Base-by-base conservation (phyloP, 129 eudicot genomes). In the Logfia minima region DNA sequence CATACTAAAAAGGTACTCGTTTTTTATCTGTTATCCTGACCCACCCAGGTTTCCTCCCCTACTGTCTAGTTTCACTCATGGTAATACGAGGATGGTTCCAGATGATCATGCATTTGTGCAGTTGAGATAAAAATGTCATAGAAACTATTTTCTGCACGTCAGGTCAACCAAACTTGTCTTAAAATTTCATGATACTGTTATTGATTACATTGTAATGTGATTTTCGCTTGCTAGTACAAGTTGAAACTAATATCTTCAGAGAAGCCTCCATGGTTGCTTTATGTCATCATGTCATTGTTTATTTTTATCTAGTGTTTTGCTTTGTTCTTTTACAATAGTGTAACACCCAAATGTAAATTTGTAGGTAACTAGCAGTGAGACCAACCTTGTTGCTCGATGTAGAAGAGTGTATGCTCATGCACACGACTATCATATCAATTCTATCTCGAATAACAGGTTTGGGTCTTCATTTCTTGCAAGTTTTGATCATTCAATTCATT, bases 401-500 rank as follows among this genome's bases (percentile, higher is more conserved):
- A 88, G 98, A 76, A 91, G 98, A 82, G 96, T 94, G 62, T 94
- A 94, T 85, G 98, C 98, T 59, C 97, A 94, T 89, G 99, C 99
- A 31, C 99, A 94, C 86, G 99, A 94, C 79, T 94, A 94, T 78
- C 99, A 94, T 79, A 89, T 94, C 76, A 94, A 94, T 81, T 94
- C 99, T 18, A 94, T 94, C 61, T 94, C 99, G 37, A 91, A 84
- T 84, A 91, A 91, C 88, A 94, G 99, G 99, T 90, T 45, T 41
- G 60, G 7, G n/a, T 72, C 21, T 73, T 59, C 59, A 34, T 3
- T 72, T 73, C 13, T 66, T 66, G 48, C 68, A 66, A 34, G 48
- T 65, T 22, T 43, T 71, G 52, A 29, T 32, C 13, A 45, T 35
- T 39, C 9, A 34, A 39, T 24, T 52, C 32, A 37, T 71, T 65